These are phyloP conservation scores for Pichia membranifaciens DNA, from an alignment of 805 yeast species.

Conservation along the genomic window DNA sequence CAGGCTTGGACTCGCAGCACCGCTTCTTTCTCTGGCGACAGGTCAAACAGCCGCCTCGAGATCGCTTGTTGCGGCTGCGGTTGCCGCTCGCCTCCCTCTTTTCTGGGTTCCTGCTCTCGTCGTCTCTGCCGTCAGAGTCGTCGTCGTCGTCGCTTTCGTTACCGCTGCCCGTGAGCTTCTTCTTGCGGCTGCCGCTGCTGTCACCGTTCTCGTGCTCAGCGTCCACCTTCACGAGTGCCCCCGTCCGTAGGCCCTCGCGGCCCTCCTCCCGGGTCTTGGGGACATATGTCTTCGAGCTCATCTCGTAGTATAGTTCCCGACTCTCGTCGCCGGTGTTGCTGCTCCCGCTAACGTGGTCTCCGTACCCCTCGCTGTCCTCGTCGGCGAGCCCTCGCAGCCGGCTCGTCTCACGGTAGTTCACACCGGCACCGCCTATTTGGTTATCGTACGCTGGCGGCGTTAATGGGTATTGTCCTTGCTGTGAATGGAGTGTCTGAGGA, in stretches of 20 bases:
- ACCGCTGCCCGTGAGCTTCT: not conserved
- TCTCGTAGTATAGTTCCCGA: not conserved
- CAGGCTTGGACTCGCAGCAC: constrained; percentile 67
- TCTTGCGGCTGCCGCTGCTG: not conserved
- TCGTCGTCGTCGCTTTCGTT: not conserved
- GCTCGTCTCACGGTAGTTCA: not conserved
- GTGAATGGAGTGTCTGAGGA: constrained; percentile 2
- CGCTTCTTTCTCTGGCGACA: constrained; percentile 74
- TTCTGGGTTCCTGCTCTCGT: not conserved
- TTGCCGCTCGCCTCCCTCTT: not conserved
- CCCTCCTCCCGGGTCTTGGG: not conserved
- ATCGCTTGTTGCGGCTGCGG: constrained; percentile 38
- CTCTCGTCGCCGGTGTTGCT: not conserved
- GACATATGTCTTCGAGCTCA: constrained; percentile 1
- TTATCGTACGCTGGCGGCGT: not conserved
- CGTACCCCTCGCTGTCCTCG: not conserved
- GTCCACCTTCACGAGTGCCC: not conserved
- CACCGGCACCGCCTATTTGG: not conserved
- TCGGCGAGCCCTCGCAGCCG: not conserved
- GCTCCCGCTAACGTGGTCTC: not conserved
- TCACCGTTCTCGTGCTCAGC: not conserved
- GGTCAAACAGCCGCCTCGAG: constrained; percentile 71
- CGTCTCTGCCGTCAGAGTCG: not conserved
- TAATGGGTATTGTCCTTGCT: not conserved
- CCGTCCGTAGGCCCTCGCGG: not conserved